Conservation (phyloP, 2,329 filamentous ascomycete genomes). For the Epichloe glyceriae region DNA sequence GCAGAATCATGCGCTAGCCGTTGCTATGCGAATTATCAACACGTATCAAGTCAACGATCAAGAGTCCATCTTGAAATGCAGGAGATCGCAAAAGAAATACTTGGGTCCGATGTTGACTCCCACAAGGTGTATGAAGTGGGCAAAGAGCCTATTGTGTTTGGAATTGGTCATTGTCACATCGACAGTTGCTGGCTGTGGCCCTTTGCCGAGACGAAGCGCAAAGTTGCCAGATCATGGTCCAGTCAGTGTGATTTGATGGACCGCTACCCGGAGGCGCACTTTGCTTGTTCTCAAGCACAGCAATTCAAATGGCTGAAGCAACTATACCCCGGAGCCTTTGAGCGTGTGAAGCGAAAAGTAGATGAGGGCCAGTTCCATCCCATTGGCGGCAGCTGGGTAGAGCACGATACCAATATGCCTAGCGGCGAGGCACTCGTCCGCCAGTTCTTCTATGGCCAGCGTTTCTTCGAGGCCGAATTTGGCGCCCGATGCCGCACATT, state of each 20-base stretch:
- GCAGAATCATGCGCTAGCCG: constrained; percentile 70
- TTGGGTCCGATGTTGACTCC: constrained; percentile 71
- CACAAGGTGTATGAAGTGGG: constrained; percentile 70
- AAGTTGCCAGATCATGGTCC: constrained; percentile 90
- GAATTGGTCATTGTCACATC: constrained; percentile 93
- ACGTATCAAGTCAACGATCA: constrained; percentile 71
- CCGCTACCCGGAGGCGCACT: constrained; percentile 83
- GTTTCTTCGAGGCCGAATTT: constrained; percentile 89
- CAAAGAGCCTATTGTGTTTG: constrained; percentile 66
- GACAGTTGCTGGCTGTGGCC: constrained; percentile 99
- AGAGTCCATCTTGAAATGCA: constrained; percentile 64
- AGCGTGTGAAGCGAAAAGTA: constrained; percentile 83
- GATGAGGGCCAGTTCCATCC: constrained; percentile 85
- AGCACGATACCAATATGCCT: constrained; percentile 96
- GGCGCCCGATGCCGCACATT: constrained; percentile 82
- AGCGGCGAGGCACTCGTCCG: constrained; percentile 87
- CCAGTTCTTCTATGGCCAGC: constrained; percentile 90
- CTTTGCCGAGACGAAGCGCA: constrained; percentile 94
- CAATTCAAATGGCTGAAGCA: constrained; percentile 97
- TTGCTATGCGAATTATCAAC: constrained; percentile 83
- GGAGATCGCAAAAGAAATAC: constrained; percentile 74
- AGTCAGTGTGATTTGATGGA: constrained; percentile 95
- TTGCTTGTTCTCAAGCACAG: constrained; percentile 86
- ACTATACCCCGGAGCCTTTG: constrained; percentile 76
- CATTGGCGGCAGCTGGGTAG: constrained; percentile 96